Base-by-base conservation (phyloP, 768 basidiomycete species). In the Cystofilobasidium ferigula region DNA sequence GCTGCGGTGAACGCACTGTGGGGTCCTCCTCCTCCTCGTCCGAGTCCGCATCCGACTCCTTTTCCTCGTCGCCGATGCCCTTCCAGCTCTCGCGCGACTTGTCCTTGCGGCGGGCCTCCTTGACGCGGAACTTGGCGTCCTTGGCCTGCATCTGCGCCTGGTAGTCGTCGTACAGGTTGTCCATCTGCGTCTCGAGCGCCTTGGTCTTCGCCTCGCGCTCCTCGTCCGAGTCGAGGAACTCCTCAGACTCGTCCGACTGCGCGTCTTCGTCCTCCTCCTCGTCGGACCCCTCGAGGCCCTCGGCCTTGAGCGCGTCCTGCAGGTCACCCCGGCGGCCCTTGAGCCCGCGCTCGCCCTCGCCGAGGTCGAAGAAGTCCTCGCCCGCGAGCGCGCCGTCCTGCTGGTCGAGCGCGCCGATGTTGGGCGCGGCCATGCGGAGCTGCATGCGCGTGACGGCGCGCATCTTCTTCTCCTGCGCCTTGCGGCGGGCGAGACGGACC, bases 361-460 rank as follows among this genome's bases (percentile, higher is more conserved):
- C 83, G 47, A 98, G 81, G 72, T 93, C 89, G 72, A 98, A 98
- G 28, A 95, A 79, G 71, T 98, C 92, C 8, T 88, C 88, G 28
- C 82, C 73, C n/a, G 78, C 80, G 22, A 94, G 80, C 22, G 86
- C 80, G 3, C 83, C 78, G 69, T 94, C 91, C 61, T 82, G 80
- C 71, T 87, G 87, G 72, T 91, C 89, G 67, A 92, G 76, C 74
- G 92, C 93, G 69, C 98, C 92, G 71, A 97, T 95, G 70, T 93
- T 79, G n/a, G 95, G 95, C 24, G 91, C 90, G 16, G 88, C 89
- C 95, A 99, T 99, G 73, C 89, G 86, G 54, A 98, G 81, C 74
- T 98, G 95, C 84, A 98, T 87, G 61, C 93, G 86, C 73, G 90
- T 89, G 45, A 98, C 85, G 0, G 90, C 88, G 70, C 86, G 84